These are phyloP conservation scores for Nakazawaea holstii DNA, from an alignment of 805 yeast genomes.

Conservation along the genomic window DNA sequence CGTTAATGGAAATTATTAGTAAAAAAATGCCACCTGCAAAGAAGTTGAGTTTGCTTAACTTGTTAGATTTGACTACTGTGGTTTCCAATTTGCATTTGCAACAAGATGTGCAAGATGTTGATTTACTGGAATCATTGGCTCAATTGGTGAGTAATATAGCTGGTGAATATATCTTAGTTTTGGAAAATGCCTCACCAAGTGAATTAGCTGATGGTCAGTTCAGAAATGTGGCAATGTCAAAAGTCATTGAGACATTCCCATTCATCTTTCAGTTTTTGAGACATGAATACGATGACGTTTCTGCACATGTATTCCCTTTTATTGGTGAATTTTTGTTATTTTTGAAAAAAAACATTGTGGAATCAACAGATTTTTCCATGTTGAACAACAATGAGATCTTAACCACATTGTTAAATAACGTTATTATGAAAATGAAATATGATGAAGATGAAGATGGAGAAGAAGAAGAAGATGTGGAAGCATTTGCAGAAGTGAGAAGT, in stretches of 20 bases:
- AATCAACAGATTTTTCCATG: slow-evolving; percentile 23
- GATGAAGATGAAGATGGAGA: slow-evolving; percentile 57
- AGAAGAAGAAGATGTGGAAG: slow-evolving; percentile 69
- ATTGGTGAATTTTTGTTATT: slow-evolving; percentile 68
- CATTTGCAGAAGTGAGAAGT: slow-evolving; percentile 72
- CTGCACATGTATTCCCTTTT: slow-evolving; percentile 77
- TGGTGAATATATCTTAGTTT: slow-evolving; percentile 62
- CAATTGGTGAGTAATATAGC: slow-evolving; percentile 71
- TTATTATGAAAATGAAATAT: slow-evolving; percentile 73
- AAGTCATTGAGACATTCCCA: slow-evolving; percentile 65
- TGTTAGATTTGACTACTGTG: slow-evolving; percentile 61
- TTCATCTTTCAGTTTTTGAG: slow-evolving; percentile 62
- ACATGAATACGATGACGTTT: slow-evolving; percentile 85
- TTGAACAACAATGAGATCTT: slow-evolving; percentile 43
- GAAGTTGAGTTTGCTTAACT: slow-evolving; percentile 58
- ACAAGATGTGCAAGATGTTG: slow-evolving; percentile 48
- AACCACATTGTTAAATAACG: slow-evolving; percentile 57
- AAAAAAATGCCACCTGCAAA: slow-evolving; percentile 54
- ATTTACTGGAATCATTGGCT: slow-evolving; percentile 72
- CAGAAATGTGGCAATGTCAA: slow-evolving; percentile 30
- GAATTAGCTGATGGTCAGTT: slow-evolving; percentile 33
- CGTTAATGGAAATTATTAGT: slow-evolving; percentile 47
- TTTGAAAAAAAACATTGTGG: slow-evolving; percentile 50
- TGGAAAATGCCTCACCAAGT: slow-evolving; percentile 42
- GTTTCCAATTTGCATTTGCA: slow-evolving; percentile 33